Conservation (phyloP, 2,329 filamentous ascomycete genomes). For the Cercospora sp. region DNA sequence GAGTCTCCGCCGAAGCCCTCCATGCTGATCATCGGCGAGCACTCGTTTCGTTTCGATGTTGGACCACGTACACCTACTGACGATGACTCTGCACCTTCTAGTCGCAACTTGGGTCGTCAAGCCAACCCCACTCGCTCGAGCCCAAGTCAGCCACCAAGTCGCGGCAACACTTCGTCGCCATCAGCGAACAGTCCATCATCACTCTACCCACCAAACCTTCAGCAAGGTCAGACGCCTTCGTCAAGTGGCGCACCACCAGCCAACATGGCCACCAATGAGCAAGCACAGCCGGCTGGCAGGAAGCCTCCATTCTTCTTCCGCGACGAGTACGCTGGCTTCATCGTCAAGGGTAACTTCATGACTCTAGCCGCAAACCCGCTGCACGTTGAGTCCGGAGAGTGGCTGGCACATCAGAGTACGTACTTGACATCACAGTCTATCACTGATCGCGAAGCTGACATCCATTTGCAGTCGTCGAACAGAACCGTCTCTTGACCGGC, state of each 20-base stretch:
- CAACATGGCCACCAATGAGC: conserved; percentile 68
- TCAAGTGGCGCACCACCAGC: conserved; percentile 47
- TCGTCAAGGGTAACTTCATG: conserved; percentile 97
- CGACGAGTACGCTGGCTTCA: conserved; percentile 74
- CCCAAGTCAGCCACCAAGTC: conserved; percentile 35
- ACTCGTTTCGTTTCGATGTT: neutral
- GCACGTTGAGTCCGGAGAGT: conserved; percentile 91
- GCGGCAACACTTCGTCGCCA: conserved; percentile 37
- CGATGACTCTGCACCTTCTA: conserved; percentile 18
- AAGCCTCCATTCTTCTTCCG: conserved; percentile 69
- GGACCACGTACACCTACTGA: conserved; percentile 7
- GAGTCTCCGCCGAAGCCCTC: conserved; percentile 6
- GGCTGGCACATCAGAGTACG: conserved; percentile 91
- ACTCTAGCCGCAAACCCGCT: conserved; percentile 89
- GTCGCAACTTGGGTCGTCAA: conserved; percentile 38
- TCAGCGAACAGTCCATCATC: conserved; percentile 36
- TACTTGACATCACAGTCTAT: neutral
- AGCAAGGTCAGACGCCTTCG: conserved; percentile 36
- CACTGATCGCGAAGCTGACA: neutral
- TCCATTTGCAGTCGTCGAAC: conserved; percentile 71
- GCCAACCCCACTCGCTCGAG: conserved; percentile 28
- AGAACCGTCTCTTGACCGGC: conserved; percentile 83
- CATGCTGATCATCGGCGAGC: neutral
- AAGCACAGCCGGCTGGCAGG: conserved; percentile 40
- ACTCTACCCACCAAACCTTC: conserved; percentile 32